Percentiles rank a stretch among this genome's conserved stretches.
These are phyloP conservation scores for Mortierella sp. DNA, from an alignment of 371 early-diverging fungal species.

Conservation along the genomic window DNA sequence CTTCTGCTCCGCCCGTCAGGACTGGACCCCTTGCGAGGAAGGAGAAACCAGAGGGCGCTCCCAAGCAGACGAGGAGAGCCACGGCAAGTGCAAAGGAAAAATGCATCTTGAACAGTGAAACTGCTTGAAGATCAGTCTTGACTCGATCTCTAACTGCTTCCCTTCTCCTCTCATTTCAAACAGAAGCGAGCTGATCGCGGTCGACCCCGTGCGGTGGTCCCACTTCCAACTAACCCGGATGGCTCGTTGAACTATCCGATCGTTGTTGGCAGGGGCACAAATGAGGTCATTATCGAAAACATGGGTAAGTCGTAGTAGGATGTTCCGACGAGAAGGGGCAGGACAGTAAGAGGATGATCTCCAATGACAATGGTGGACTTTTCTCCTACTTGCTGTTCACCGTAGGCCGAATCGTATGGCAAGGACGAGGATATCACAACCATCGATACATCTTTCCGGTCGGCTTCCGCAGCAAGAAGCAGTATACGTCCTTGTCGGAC, in stretches of 20 bases:
- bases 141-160: not conserved
- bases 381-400: not conserved
- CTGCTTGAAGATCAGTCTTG: too few species aligned
- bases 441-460: conserved; percentile 61
- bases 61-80: conserved; percentile 48
- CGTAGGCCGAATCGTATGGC: conserved; percentile 56
- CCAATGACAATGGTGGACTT: not conserved
- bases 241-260: conserved; percentile 62
- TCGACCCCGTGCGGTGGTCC: conserved; percentile 53
- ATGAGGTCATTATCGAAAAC: conserved; percentile 63
- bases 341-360: too few species aligned
- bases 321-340: too few species aligned
- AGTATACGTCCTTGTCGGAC: conserved; percentile 55
- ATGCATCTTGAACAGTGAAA: too few species aligned
- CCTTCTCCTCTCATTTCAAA: not conserved
- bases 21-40: conserved; percentile 10
- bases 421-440: conserved; percentile 59
- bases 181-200: conserved; percentile 58
- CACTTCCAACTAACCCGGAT: conserved; percentile 45
- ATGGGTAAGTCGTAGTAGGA: conserved; percentile 48
- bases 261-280: conserved; percentile 64
- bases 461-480: conserved; percentile 58
- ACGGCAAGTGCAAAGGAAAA: conserved; percentile 28
- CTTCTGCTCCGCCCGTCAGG: not conserved
- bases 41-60: conserved; percentile 40